Percentiles rank a stretch among this genome's conserved stretches.
Conservation (phyloP, 305 asterid species). For the Solanum hybrid region DNA sequence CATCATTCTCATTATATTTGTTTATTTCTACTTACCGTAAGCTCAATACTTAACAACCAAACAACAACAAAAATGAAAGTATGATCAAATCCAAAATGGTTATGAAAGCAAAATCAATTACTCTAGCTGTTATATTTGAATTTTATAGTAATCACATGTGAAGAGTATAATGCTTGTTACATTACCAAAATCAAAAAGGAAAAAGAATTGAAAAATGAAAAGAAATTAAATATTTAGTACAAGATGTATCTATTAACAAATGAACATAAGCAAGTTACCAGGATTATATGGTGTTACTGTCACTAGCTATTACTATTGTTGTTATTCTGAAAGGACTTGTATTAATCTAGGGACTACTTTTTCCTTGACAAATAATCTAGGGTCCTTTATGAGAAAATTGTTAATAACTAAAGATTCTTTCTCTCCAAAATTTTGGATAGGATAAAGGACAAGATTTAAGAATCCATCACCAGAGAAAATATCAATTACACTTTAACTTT, state of each 20-base stretch:
- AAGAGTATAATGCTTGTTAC: background rate
- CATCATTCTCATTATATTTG: too few species aligned
- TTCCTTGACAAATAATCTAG: background rate
- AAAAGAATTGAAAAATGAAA: background rate
- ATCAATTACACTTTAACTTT: background rate
- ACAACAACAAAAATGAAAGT: background rate
- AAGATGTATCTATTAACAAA: background rate
- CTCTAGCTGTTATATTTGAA: background rate
- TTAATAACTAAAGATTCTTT: background rate
- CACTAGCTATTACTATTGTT: background rate
- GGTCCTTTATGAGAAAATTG: background rate
- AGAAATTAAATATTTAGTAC: background rate
- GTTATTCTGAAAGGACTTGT: background rate
- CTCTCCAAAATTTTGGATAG: background rate
- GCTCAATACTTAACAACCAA: background rate
- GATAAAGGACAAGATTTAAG: background rate
- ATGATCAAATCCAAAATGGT: background rate
- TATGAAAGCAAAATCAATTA: background rate
- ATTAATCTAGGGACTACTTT: background rate
- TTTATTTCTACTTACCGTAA: background rate
- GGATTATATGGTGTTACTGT: background rate
- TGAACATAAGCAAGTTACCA: background rate
- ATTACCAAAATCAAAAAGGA: background rate
- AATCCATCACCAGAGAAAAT: background rate
- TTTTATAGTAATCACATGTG: background rate